Evolutionary conservation across 108 stramenopile species (phyloP).

Genomic region (Nitzschia putrida): DNA sequence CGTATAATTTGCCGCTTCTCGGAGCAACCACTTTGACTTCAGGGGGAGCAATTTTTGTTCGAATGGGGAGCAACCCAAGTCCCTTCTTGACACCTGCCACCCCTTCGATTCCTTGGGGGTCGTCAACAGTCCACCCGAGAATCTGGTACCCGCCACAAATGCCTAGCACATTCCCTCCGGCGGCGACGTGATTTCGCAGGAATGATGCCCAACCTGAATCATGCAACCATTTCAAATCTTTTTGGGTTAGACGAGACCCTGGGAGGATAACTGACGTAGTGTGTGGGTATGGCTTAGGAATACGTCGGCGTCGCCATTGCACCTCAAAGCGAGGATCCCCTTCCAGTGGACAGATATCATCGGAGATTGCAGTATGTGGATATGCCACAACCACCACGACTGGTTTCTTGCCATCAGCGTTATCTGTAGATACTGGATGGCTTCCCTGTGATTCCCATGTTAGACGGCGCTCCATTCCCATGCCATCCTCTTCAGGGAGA

Average conservation of each 20-base stretch:
- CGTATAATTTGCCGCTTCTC: slow-evolving; percentile 27
- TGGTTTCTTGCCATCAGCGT: slow-evolving; percentile 19
- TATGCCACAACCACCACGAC: slow-evolving; percentile 41
- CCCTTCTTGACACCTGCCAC: slow-evolving; percentile 8
- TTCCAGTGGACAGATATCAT: slow-evolving; percentile 39
- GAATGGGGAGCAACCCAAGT: slow-evolving; percentile 32
- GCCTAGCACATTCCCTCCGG: slow-evolving; percentile 38
- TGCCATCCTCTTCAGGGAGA: slow-evolving; percentile 32
- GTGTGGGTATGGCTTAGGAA: slow-evolving; percentile 39
- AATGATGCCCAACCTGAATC: slow-evolving; percentile 45
- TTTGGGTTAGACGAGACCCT: slow-evolving; percentile 35
- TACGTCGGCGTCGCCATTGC: slow-evolving; percentile 30
- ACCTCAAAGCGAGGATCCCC: slow-evolving; percentile 28
- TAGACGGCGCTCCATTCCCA: slow-evolving; percentile 33
- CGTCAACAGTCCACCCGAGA: slow-evolving; percentile 31
- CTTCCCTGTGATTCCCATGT: slow-evolving; percentile 20
- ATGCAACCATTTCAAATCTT: slow-evolving; percentile 44
- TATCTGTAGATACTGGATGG: background rate
- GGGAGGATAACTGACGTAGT: slow-evolving; percentile 36
- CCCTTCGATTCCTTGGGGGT: slow-evolving; percentile 29
- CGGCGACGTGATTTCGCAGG: slow-evolving; percentile 24
- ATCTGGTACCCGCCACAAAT: slow-evolving; percentile 47
- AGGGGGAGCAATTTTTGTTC: slow-evolving; percentile 25
- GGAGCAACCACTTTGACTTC: slow-evolving; percentile 36
- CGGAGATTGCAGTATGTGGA: slow-evolving; percentile 39